These are phyloP conservation scores for Aspergillus sclerotiicarbonarius DNA, from an alignment of 495 filamentous ascomycete species.

Conservation along the genomic window DNA sequence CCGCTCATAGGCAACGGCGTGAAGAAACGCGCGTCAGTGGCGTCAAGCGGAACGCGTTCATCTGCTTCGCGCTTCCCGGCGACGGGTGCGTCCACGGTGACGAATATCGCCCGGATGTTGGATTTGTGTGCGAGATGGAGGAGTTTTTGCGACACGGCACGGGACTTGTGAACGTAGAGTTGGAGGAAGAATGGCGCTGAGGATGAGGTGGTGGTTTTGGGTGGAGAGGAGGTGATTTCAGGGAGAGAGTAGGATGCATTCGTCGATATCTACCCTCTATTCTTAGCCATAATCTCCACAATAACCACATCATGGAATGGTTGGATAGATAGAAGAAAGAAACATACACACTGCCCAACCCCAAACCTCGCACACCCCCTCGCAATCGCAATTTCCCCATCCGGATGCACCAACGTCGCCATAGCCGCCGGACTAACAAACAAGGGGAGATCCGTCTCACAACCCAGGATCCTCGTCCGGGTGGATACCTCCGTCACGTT, in stretches of 20 bases:
- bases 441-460: background rate
- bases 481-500: conserved; percentile 54
- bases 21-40: conserved; percentile 25
- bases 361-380: conserved; percentile 45
- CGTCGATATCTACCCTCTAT: conserved; percentile 28
- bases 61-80: conserved; percentile 86
- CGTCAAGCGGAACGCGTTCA: conserved; percentile 58
- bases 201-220: too few relatives aligned
- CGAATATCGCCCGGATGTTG: conserved; percentile 55
- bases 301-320: background rate
- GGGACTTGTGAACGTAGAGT: conserved; percentile 69
- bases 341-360: conserved; percentile 38
- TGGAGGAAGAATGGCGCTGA: conserved; percentile 68
- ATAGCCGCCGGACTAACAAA: background rate
- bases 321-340: background rate
- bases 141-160: conserved; percentile 52
- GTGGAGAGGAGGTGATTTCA: conserved; percentile 56
- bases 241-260: conserved; percentile 57
- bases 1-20: conserved; percentile 42
- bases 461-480: conserved; percentile 19
- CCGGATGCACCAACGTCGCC: background rate
- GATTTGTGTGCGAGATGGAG: conserved; percentile 41
- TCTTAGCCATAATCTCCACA: background rate
- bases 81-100: conserved; percentile 84
- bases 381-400: background rate